Base-by-base conservation (phyloP, 441 rosid species). In the Pelargonium fulgidum region DNA sequence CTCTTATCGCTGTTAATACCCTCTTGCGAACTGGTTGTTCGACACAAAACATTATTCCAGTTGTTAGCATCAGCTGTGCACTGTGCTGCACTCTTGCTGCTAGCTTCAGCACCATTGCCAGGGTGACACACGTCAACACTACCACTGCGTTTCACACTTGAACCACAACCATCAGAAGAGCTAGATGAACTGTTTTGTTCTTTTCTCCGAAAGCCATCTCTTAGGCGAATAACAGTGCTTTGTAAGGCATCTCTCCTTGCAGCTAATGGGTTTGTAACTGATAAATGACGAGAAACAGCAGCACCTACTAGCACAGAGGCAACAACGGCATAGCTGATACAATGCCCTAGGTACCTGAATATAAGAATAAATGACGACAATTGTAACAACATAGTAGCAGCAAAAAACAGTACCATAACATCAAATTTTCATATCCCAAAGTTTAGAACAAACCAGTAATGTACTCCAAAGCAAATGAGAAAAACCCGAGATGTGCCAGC, bases 121-220 rank as follows among this genome's bases (percentile, higher is more conserved):
- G 82, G 84, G 65, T 88, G 95, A 68, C 93, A 88, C 62, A 82
- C 93, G 81, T 93, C 99, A 19, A 83, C 91, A 62, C 95, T 92
- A 76, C 97, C 87, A 76, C 99, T 93, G 72, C 92, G 87, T 82
- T 93, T 96, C 70, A 90, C 79, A 76, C 98, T 96, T 78, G 97
- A 96, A 68, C 99, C 98, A 86, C 97, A 91, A 67, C 97, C 99
- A 72, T 96, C 98, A 73, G 99, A 96, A 75, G 99, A 96, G 80
- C 98, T 84, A 64, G 99, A 93, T 62, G 98, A 89, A 81, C 96
- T 84, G 72, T 85, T 87, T 44, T 86, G 97, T 69, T 92, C 99
- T 75, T 91, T 96, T 79, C 87, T 86, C 65, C 97, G 93, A 72
- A 93, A 96, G 50, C 99, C 98, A 81, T 96, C 99, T 82, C 99